These are phyloP conservation scores for Teratosphaeria gauchensis DNA, from an alignment of 2,329 filamentous ascomycete genomes.

Conservation along the genomic window DNA sequence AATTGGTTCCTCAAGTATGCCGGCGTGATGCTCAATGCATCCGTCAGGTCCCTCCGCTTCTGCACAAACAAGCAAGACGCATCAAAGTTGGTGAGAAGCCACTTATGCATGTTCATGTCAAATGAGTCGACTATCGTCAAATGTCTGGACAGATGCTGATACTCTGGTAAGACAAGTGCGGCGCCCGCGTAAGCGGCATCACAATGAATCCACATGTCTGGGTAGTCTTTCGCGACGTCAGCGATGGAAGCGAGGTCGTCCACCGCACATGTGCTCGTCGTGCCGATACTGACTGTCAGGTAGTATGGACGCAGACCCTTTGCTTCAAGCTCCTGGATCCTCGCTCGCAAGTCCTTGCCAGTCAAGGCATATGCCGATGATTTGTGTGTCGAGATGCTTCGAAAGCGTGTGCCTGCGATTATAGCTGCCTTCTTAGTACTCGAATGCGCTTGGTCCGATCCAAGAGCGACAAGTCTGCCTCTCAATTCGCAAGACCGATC, in stretches of 20 bases:
- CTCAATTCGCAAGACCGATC: constrained; percentile 59
- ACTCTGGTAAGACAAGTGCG: constrained; percentile 72
- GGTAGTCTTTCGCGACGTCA: constrained; percentile 43
- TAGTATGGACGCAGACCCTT: constrained; percentile 77
- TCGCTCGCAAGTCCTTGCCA: constrained; percentile 49
- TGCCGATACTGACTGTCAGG: constrained; percentile 73
- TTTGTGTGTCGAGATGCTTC: constrained; percentile 53
- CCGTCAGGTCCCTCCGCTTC: constrained; percentile 64
- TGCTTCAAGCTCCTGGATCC: constrained; percentile 55
- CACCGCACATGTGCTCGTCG: constrained; percentile 77
- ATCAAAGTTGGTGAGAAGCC: constrained; percentile 91
- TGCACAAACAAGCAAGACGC: constrained; percentile 71
- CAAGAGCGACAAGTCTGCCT: constrained; percentile 67
- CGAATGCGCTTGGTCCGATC: constrained; percentile 70
- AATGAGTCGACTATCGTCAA: constrained; percentile 72
- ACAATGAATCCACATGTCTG: constrained; percentile 77
- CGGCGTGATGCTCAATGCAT: constrained; percentile 68
- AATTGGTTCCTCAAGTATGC: constrained; percentile 75
- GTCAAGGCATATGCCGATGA: constrained; percentile 62
- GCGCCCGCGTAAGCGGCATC: constrained; percentile 90
- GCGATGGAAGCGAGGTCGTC: constrained; percentile 70
- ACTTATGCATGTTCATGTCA: constrained; percentile 96
- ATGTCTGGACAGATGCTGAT: constrained; percentile 55
- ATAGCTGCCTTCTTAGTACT: constrained; percentile 79
- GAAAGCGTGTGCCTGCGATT: constrained; percentile 76